Base-by-base conservation (phyloP, 306 rosid genomes). In the Crotalaria pallida region DNA sequence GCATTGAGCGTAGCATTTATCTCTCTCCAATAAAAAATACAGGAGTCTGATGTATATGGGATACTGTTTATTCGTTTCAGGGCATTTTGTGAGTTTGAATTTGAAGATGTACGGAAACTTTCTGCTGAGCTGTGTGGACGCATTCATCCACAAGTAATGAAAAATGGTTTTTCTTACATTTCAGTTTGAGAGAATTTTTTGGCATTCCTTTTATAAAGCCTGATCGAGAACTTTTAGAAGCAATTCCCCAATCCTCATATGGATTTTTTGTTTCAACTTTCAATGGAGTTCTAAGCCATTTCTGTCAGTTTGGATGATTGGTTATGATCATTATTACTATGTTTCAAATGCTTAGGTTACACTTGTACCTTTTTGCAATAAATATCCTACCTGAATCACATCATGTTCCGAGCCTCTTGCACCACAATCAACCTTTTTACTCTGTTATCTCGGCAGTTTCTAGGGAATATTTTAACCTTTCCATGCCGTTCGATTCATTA, bases 91-190 rank as follows among this genome's bases (percentile, higher is more conserved):
- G 83, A 87, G 78, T 80, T 73, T 69, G 96, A 90, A 79, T 93
- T 88, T 85, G 92, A 90, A 66, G 94, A 90, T 43, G 98, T 90
- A 18, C 85, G 83, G 71, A 93, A 87, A 73, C 89, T 88, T 58
- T 89, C 98, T 71, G 97, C 98, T 80, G 97, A 93, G 89, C 82
- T 93, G 9, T 87, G 94, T 81, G 97, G 97, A 43, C 92, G 96
- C 81, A 79, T 93, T 82, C 97, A 93, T 79, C 97, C 96, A 49
- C 85, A 87, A 75, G 97, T 93, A 87, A 69, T 63, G 56, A 34
- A 26, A 16, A 31, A 72, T 51, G 44, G 52, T 58, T 71, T 67
- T 56, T 40, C 65, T 72, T 68, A 26, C 69, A 47, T 74, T 68
- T 67, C 62, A 41, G 58, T 77, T 50, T 48, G 45, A 61, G 44